Evolutionary conservation across 2,329 filamentous ascomycete genomes (phyloP).

Genomic region (Talaromyces sp.): DNA sequence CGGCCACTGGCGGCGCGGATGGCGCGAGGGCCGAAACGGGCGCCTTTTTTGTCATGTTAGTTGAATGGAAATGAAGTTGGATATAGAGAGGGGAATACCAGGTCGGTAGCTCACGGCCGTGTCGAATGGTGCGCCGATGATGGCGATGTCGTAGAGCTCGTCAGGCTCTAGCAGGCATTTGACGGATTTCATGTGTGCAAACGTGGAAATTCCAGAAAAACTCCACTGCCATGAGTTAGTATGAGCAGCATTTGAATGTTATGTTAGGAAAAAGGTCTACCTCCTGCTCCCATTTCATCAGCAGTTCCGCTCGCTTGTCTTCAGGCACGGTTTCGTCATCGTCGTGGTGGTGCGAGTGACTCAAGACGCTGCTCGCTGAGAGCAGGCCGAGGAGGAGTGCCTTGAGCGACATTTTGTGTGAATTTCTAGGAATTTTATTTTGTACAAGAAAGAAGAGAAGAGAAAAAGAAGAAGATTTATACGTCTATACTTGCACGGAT

Average conservation of each 20-base stretch:
- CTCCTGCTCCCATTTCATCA: constrained; percentile 45
- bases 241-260: background rate
- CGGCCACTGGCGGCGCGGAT: constrained; percentile 79
- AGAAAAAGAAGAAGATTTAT: background rate
- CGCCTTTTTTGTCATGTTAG: constrained; percentile 37
- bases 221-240: constrained; percentile 44
- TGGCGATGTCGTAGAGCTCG: constrained; percentile 63
- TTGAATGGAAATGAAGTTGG: too few relatives aligned
- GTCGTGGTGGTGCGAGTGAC: constrained; percentile 32
- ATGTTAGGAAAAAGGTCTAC: too few relatives aligned
- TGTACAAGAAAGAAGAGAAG: background rate
- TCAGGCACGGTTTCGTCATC: constrained; percentile 35
- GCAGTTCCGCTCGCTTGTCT: constrained; percentile 37
- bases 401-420: background rate
- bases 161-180: constrained; percentile 65
- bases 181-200: constrained; percentile 64
- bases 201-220: constrained; percentile 70
- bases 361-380: constrained; percentile 25
- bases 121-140: constrained; percentile 70
- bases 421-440: background rate
- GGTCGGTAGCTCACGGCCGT: constrained; percentile 67
- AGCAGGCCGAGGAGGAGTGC: constrained; percentile 23
- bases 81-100: too few relatives aligned
- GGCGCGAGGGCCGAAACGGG: constrained; percentile 79
- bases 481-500: background rate